Percentiles rank a stretch among this genome's conserved stretches.
Conservation (phyloP, 371 early-diverging fungal genomes). For the Lichtheimia hyalospora region DNA sequence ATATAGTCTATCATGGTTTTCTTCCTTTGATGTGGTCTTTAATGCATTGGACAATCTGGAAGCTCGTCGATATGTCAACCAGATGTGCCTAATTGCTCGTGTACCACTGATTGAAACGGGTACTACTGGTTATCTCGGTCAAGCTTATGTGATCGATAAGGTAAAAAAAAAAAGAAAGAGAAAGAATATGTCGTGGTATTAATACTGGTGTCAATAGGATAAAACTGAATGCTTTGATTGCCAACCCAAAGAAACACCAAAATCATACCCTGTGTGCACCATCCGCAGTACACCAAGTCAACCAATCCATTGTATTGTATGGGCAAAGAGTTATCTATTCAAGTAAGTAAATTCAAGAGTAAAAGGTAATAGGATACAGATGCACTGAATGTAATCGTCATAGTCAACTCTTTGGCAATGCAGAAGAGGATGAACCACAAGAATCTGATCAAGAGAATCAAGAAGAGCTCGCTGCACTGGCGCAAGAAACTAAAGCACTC, state of each 20-base stretch:
- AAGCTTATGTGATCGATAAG: conserved; percentile 87
- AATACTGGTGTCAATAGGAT: conserved; percentile 20
- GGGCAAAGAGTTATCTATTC: conserved; percentile 96
- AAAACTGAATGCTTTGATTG: conserved; percentile 98
- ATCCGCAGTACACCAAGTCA: conserved; percentile 95
- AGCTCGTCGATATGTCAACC: conserved; percentile 94
- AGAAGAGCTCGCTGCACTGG: conserved; percentile 71
- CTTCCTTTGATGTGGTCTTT: conserved; percentile 90
- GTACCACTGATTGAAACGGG: conserved; percentile 97
- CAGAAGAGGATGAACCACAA: conserved; percentile 9
- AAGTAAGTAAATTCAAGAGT: conserved; percentile 36
- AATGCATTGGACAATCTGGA: conserved; percentile 99
- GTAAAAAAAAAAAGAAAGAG: conserved; percentile 17
- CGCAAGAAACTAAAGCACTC: conserved; percentile 71
- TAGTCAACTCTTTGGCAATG: conserved; percentile 40
- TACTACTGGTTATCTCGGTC: conserved; percentile 97
- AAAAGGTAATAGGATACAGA: conserved; percentile 62
- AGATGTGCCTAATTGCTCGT: conserved; percentile 90
- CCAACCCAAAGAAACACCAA: conserved; percentile 86
- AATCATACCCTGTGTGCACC: conserved; percentile 96
- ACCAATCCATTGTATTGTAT: conserved; percentile 99
- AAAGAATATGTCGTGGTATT: not conserved
- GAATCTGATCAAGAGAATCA: conserved; percentile 8
- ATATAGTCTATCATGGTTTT: conserved; percentile 90
- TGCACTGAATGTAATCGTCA: conserved; percentile 52